Evolutionary conservation across 2,329 filamentous ascomycete genomes (phyloP).

Genomic region (Escovopsis sp.): DNA sequence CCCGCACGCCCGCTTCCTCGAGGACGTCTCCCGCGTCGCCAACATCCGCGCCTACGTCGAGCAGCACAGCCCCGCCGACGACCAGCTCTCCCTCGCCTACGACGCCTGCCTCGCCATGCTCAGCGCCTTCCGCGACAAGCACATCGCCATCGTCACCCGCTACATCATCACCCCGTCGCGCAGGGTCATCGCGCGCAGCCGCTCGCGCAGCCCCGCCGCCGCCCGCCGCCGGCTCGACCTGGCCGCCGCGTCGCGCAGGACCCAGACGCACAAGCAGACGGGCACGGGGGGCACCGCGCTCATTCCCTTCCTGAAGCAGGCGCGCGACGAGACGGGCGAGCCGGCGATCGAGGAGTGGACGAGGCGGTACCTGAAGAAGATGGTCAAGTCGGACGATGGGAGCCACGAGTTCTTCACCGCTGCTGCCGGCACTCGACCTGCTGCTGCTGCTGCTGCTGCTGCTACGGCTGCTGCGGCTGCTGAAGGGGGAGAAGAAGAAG

Average conservation of each 20-base stretch:
- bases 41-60: conserved; percentile 82
- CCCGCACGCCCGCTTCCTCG: conserved; percentile 74
- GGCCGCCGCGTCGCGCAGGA: conserved; percentile 38
- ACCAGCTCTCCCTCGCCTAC: conserved; percentile 61
- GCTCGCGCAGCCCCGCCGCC: conserved; percentile 41
- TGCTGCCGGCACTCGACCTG: no score
- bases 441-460: no score
- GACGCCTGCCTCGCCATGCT: conserved; percentile 71
- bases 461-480: no score
- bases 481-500: no score
- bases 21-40: conserved; percentile 61
- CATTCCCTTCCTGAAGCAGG: conserved; percentile 93
- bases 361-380: conserved; percentile 38
- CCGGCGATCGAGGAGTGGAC: conserved; percentile 61
- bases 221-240: conserved; percentile 41
- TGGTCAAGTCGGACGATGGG: conserved; percentile 29
- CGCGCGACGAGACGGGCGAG: conserved; percentile 87
- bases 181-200: conserved; percentile 50
- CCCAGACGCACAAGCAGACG: conserved; percentile 46
- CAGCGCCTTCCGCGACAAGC: conserved; percentile 66
- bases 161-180: conserved; percentile 87
- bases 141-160: conserved; percentile 88
- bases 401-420: conserved; percentile 43
- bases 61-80: conserved; percentile 36
- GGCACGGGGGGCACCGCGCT: conserved; percentile 88